Evolutionary conservation across 148 eudicot genomes (phyloP).

Genomic region (Camellia lanceoleosa): DNA sequence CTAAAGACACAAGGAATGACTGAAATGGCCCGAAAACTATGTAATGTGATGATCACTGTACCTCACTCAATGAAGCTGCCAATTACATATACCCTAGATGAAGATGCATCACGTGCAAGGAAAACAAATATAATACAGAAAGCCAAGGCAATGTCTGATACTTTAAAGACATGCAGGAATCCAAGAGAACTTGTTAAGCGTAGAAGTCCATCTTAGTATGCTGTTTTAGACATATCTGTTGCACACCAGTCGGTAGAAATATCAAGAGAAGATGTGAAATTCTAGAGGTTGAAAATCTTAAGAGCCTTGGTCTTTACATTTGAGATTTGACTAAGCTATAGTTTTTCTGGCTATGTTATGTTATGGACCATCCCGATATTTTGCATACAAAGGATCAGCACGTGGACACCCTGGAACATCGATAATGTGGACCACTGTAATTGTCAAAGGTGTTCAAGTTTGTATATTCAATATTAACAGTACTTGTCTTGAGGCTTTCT

Average conservation of each 20-base stretch:
- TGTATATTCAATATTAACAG: not conserved
- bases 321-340: not conserved
- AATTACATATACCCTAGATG: constrained; percentile 27
- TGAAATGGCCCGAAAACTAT: constrained; percentile 38
- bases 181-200: constrained; percentile 35
- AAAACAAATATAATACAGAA: constrained; percentile 43
- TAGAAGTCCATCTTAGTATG: constrained; percentile 23
- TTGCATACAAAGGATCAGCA: not conserved
- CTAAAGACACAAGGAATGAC: constrained; percentile 48
- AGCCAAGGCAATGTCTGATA: constrained; percentile 57
- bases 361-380: not conserved
- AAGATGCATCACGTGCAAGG: constrained; percentile 34
- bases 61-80: constrained; percentile 47
- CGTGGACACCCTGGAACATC: not conserved
- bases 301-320: not conserved
- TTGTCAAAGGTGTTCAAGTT: not conserved
- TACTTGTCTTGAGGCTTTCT: too few relatives aligned
- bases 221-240: constrained; percentile 1
- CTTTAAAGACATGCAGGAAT: constrained; percentile 42
- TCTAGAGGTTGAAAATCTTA: not conserved
- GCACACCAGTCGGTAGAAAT: constrained; percentile 15
- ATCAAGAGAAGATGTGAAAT: constrained; percentile 9
- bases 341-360: not conserved
- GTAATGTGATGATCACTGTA: constrained; percentile 37
- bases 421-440: not conserved